Base-by-base conservation (phyloP, 1,139 yeast species). In the Kodamaea derodonti region DNA sequence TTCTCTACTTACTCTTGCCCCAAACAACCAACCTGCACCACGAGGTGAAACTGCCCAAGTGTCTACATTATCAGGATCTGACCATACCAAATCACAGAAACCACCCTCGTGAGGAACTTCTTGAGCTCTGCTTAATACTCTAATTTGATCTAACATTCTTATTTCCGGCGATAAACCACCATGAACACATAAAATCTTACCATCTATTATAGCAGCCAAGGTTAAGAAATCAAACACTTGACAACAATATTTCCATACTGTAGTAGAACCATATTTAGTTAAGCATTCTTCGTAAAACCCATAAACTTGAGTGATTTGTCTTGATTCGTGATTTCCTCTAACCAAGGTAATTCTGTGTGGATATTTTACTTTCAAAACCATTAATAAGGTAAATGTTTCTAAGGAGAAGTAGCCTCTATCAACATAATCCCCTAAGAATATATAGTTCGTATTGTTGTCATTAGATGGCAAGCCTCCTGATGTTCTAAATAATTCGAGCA, bases 71-170 rank as follows among this genome's bases (percentile, higher is more conserved):
- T 92, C 98, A 3, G 98, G 98, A 55, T 92, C 98, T 18, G 95
- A 82, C 98, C 98, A 92, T 24, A 92, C 88, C 49, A 92, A 72
- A 58, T 92, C 98, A 55, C 97, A 92, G 60, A 92, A 92, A 3
- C 97, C 97, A 43, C 98, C 98, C 62, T 92, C 98, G 58, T 92
- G 98, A 2, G 98, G 98, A 35, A 92, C 97, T 61, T 92, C 98
- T 62, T 92, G 97, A n/a, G 97, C 97, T 52, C 98, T 75, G 36
- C 95, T 85, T 40, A 92, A 70, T 13, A 90, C 96, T 48, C 98
- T 72, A 40, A 92, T 90, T 62, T 92, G 97, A 58, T 92, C 98
- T 47, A 92, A 73, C 87, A 92, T 90, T 56, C 97, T 78, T 39
- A 92, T 87, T 60, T 92, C 97, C 4, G 98, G 98, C n/a, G 95